Conservation (phyloP, 148 eudicot species). For the Chenopodium quinoa region DNA sequence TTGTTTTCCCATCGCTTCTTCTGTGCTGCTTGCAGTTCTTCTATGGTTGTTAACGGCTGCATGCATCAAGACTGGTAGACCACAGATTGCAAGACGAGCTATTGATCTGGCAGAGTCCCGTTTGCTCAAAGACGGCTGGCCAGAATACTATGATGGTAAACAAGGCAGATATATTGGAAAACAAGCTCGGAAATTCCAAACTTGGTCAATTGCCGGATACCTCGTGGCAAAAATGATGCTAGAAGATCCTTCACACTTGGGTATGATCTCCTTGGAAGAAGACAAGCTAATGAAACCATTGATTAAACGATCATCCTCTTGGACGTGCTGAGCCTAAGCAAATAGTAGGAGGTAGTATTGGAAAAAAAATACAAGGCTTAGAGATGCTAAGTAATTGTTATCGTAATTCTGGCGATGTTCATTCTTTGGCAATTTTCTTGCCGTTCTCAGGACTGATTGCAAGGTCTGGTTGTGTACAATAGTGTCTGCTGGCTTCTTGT, state of each 20-base stretch:
- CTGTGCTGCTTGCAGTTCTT: conserved; percentile 58
- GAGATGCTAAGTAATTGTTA: conserved; percentile 19
- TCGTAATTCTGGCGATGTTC: conserved; percentile 22
- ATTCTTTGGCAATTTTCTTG: conserved; percentile 33
- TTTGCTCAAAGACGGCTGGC: conserved; percentile 85
- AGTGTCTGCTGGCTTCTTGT: conserved; percentile 28
- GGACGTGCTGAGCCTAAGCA: conserved; percentile 60
- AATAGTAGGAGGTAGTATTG: conserved; percentile 19
- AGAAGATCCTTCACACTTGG: conserved; percentile 95
- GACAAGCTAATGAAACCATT: conserved; percentile 74
- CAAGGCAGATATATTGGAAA: conserved; percentile 79
- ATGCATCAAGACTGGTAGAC: conserved; percentile 92
- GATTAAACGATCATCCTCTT: conserved; percentile 82
- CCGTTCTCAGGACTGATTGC: conserved; percentile 30
- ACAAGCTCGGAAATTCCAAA: conserved; percentile 84
- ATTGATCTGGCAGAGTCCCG: conserved; percentile 90
- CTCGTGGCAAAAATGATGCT: conserved; percentile 94
- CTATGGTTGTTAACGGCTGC: conserved; percentile 95
- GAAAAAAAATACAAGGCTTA: conserved; percentile 14
- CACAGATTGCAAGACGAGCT: conserved; percentile 80
- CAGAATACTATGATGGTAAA: conserved; percentile 92
- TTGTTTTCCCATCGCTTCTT: background rate
- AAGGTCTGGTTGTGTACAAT: conserved; percentile 41
- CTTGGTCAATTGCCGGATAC: conserved; percentile 97
- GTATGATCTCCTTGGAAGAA: conserved; percentile 90